A percentile compares a stretch with the other conserved stretches of the same genome.
Evolutionary conservation across 1,284 basidiomycete genomes (phyloP).

Genomic region (Thelephora terrestris): DNA sequence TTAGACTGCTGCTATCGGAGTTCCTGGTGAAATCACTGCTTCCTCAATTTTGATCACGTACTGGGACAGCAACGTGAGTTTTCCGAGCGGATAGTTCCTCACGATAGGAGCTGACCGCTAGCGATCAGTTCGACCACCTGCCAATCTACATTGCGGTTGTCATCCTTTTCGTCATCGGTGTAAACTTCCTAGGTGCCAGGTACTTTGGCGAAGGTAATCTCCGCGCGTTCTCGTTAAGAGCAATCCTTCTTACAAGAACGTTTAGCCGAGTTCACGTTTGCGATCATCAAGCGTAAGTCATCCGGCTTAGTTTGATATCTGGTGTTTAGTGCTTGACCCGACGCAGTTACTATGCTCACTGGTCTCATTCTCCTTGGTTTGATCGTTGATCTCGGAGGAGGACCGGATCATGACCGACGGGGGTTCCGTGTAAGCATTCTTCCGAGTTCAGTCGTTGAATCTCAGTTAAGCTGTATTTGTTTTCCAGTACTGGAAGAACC

Average conservation of each 20-base stretch:
- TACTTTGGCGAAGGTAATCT: constrained; percentile 33
- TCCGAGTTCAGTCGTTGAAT: neutral
- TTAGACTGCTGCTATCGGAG: constrained; percentile 10
- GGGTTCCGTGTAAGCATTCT: constrained; percentile 8
- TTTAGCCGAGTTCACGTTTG: constrained; percentile 1
- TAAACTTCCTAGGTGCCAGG: constrained; percentile 23
- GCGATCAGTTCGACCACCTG: constrained; percentile 7
- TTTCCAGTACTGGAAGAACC: constrained; percentile 58
- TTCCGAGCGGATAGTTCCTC: neutral
- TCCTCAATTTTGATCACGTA: constrained; percentile 9
- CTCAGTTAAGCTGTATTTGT: neutral
- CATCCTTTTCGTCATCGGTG: constrained; percentile 16
- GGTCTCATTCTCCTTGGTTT: constrained; percentile 37
- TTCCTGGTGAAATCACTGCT: constrained; percentile 13
- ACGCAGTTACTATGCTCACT: constrained; percentile 29
- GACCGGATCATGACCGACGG: constrained; percentile 30
- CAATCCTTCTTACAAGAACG: neutral
- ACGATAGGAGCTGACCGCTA: neutral
- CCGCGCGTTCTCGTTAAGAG: constrained; percentile 6
- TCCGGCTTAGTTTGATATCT: neutral
- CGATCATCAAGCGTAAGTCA: neutral
- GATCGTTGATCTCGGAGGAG: constrained; percentile 37
- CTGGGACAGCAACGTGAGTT: constrained; percentile 10
- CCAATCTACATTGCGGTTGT: constrained; percentile 22
- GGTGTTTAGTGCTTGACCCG: neutral